A percentile compares a stretch with the other conserved stretches of the same genome.
phyloP scores from a whole-genome alignment of 257 asterid species.

The Solanum lignicaule region DNA sequence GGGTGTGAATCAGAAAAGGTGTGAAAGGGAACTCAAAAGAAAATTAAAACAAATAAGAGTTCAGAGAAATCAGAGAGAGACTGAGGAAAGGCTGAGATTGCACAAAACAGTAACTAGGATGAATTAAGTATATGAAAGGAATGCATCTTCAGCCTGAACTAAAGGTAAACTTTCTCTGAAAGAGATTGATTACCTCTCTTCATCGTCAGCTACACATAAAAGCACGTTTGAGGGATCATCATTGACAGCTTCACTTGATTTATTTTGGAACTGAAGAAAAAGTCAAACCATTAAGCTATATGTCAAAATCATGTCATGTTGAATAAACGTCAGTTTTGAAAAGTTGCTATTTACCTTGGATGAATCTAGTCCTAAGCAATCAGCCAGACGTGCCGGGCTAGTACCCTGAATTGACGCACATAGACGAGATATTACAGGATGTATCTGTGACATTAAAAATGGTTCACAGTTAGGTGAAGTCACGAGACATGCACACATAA shows the following conservation, averaged over 20 bases:
- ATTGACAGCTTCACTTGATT: conserved; percentile 42
- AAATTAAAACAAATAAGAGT: not conserved
- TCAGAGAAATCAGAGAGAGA: not conserved
- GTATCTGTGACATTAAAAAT: conserved; percentile 52
- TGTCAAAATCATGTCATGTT: not conserved
- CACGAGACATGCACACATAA: not conserved
- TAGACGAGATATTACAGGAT: conserved; percentile 95
- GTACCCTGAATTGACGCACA: conserved; percentile 98
- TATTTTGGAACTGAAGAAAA: conserved; percentile 69
- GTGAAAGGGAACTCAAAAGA: not conserved
- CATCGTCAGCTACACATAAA: conserved; percentile 49
- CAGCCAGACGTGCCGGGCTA: conserved; percentile 96
- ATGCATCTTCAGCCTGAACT: not conserved
- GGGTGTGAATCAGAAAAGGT: not conserved
- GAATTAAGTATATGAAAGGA: not conserved
- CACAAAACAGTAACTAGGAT: not conserved
- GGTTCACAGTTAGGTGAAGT: conserved; percentile 9
- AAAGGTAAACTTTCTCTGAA: not conserved
- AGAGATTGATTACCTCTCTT: conserved; percentile 57
- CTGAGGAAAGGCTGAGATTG: not conserved
- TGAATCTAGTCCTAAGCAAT: conserved; percentile 92
- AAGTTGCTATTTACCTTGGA: conserved; percentile 52
- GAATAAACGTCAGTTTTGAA: not conserved
- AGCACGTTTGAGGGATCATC: conserved; percentile 61
- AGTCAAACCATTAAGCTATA: not conserved